Evolutionary conservation across 2,329 filamentous ascomycete genomes (phyloP).

Genomic region (Fusarium guadeloupense): DNA sequence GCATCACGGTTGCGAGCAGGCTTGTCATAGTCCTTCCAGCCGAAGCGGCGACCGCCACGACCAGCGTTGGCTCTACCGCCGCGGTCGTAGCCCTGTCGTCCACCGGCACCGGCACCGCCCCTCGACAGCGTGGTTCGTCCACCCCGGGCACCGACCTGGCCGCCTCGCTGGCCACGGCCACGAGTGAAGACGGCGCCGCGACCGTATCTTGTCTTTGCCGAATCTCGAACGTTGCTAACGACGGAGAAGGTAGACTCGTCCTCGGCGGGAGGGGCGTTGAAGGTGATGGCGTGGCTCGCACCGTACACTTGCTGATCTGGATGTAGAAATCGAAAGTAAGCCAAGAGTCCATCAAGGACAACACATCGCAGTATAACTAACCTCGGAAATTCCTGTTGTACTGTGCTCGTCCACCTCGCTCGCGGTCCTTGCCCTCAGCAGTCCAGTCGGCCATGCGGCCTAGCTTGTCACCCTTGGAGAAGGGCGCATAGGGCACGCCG

Average conservation of each 20-base stretch:
- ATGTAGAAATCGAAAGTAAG: slow-evolving; percentile 12
- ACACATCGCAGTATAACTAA: slow-evolving; percentile 51
- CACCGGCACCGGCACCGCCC: slow-evolving; percentile 68
- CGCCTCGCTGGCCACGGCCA: slow-evolving; percentile 79
- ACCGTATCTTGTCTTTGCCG: slow-evolving; percentile 85
- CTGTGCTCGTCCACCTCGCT: slow-evolving; percentile 81
- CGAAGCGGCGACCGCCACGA: slow-evolving; percentile 85
- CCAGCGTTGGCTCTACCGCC: slow-evolving; percentile 75
- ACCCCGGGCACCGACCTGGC: slow-evolving; percentile 70
- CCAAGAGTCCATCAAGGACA: slow-evolving; percentile 6
- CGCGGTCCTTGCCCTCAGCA: slow-evolving; percentile 84
- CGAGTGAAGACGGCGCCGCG: slow-evolving; percentile 92
- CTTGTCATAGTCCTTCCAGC: slow-evolving; percentile 99
- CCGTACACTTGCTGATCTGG: slow-evolving; percentile 97
- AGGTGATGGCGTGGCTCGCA: slow-evolving; percentile 83
- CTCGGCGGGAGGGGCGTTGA: slow-evolving; percentile 90
- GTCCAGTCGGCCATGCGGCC: slow-evolving; percentile 99
- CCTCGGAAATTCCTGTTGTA: slow-evolving; percentile 95
- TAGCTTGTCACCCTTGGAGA: slow-evolving; percentile 98
- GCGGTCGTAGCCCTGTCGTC: slow-evolving; percentile 70
- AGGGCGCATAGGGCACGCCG: slow-evolving; percentile 96
- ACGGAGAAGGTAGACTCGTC: slow-evolving; percentile 98
- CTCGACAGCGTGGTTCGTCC: slow-evolving; percentile 74
- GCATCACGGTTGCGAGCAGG: slow-evolving; percentile 95
- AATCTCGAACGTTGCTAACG: slow-evolving; percentile 92